These are phyloP conservation scores for Boletellus sp. DNA, from an alignment of 768 basidiomycete genomes.

Conservation along the genomic window DNA sequence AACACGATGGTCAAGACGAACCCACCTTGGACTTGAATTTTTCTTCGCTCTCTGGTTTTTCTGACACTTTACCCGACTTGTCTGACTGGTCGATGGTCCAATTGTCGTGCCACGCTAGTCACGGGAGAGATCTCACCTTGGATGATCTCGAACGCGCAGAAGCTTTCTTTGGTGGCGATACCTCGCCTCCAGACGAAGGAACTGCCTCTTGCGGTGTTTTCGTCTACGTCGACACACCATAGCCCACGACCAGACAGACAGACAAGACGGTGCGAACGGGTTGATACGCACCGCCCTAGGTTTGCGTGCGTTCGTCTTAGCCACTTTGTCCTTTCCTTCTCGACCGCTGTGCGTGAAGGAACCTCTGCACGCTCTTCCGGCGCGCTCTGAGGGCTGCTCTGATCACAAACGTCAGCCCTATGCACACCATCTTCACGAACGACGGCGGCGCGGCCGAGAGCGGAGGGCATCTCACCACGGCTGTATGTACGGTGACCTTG, in stretches of 20 bases:
- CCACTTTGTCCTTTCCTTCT: constrained; percentile 13
- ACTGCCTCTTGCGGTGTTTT: constrained; percentile 2
- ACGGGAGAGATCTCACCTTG: constrained; percentile 5
- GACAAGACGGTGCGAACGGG: too few relatives aligned
- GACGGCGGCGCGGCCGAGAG: background rate
- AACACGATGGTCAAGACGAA: background rate
- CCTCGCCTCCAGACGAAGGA: constrained; percentile 2
- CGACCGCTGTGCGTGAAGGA: background rate
- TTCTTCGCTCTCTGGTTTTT: constrained; percentile 18
- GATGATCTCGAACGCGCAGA: constrained; percentile 8
- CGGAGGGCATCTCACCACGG: constrained; percentile 10
- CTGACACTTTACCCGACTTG: constrained; percentile 9
- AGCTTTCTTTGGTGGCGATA: constrained; percentile 7
- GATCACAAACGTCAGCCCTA: background rate
- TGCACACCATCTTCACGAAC: background rate
- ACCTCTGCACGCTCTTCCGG: background rate
- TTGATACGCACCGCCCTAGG: constrained; percentile 11
- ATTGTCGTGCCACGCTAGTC: background rate
- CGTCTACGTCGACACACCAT: constrained; percentile 1
- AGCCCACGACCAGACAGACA: background rate
- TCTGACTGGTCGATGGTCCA: constrained; percentile 3
- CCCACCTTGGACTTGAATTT: constrained; percentile 28
- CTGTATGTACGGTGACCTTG: constrained; percentile 30
- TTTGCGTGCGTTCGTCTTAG: constrained; percentile 7
- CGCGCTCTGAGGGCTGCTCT: constrained; percentile 10